Percentiles rank a stretch among this genome's conserved stretches.
phyloP scores from a whole-genome alignment of 257 asterid species.

The Solanum paucissectum region DNA sequence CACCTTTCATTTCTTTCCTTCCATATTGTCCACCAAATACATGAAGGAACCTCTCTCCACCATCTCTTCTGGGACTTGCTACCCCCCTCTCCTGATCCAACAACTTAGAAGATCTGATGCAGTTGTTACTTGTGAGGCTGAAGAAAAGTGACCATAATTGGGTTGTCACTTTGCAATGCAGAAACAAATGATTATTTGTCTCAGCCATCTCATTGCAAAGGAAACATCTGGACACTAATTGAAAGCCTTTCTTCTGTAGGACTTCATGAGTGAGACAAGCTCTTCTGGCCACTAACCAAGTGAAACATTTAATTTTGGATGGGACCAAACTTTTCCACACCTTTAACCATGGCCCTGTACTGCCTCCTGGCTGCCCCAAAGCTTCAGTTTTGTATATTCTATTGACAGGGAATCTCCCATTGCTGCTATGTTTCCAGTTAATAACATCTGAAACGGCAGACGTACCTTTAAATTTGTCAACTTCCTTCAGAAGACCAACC shows the following conservation, averaged over 20 bases:
- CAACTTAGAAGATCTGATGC: not conserved
- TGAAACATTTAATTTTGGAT: not conserved
- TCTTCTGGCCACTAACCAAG: not conserved
- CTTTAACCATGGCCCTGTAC: not conserved
- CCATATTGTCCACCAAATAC: not conserved
- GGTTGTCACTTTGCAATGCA: not conserved
- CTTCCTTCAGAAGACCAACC: not conserved
- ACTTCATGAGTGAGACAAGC: not conserved
- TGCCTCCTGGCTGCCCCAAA: not conserved
- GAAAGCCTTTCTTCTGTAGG: not conserved
- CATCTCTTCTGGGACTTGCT: not conserved
- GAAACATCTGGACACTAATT: not conserved
- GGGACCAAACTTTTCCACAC: not conserved
- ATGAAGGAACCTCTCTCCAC: not conserved
- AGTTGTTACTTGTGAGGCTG: not conserved
- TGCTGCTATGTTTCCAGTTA: not conserved
- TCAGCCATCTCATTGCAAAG: not conserved
- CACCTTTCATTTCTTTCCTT: not conserved
- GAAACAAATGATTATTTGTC: not conserved
- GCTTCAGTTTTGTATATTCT: not conserved
- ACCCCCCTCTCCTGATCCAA: not conserved
- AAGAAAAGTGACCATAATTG: not conserved
- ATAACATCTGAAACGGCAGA: not conserved
- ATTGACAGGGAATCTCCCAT: not conserved
- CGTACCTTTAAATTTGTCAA: not conserved